phyloP scores from a whole-genome alignment of 177 flowering plant species.

The Telopea speciosissima region DNA sequence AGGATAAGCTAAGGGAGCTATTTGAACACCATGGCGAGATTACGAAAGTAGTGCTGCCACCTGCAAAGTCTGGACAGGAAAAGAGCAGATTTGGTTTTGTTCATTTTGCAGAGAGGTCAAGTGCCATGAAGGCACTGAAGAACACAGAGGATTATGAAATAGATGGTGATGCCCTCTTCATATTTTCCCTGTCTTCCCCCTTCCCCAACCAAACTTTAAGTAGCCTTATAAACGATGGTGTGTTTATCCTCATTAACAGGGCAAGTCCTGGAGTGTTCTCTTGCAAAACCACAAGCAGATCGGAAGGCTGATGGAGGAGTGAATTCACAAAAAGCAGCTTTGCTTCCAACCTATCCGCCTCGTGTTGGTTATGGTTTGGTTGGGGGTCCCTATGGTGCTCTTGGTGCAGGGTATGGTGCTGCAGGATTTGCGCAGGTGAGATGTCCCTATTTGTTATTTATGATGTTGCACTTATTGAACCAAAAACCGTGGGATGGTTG shows the following conservation, averaged over 20 bases:
- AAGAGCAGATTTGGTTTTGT: conserved; percentile 82
- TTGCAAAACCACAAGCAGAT: conserved; percentile 93
- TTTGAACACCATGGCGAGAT: conserved; percentile 86
- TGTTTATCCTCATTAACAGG: conserved; percentile 34
- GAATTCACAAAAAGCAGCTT: conserved; percentile 45
- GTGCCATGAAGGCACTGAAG: conserved; percentile 80
- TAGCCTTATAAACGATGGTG: conserved; percentile 1
- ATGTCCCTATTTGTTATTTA: neutral
- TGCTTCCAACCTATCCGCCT: conserved; percentile 65
- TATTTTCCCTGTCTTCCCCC: neutral
- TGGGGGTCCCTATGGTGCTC: conserved; percentile 52
- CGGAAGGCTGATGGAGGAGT: conserved; percentile 50
- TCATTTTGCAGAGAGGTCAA: conserved; percentile 75
- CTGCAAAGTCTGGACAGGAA: conserved; percentile 81
- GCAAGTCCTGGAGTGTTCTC: conserved; percentile 83
- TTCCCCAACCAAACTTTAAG: neutral
- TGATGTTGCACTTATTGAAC: neutral
- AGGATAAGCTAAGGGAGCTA: conserved; percentile 53
- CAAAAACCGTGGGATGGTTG: neutral
- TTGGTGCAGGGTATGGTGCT: conserved; percentile 50
- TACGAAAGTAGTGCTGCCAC: conserved; percentile 75
- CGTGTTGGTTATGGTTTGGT: conserved; percentile 66
- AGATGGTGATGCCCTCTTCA: conserved; percentile 49
- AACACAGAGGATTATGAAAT: conserved; percentile 78
- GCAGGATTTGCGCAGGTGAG: conserved; percentile 67